phyloP scores from a whole-genome alignment of 768 basidiomycete genomes.

The Amanita polypyramis region DNA sequence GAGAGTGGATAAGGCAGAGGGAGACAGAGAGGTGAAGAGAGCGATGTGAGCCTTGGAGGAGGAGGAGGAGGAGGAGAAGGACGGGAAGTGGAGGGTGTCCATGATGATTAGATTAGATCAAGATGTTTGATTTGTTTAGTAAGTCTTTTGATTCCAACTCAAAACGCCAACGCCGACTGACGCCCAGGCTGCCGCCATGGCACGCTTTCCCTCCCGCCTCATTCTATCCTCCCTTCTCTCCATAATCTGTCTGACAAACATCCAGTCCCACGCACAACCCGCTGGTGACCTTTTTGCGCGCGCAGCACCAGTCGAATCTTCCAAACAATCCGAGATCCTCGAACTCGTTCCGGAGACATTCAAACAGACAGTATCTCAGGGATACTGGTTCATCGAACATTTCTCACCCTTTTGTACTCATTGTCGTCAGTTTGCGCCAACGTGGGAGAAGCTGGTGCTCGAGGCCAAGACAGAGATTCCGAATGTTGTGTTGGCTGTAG shows the following conservation, averaged over 20 bases:
- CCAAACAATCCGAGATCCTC: not conserved
- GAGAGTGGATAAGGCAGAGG: not conserved
- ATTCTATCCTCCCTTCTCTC: not conserved
- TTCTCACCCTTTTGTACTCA: slow-evolving; percentile 83
- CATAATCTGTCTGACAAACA: not conserved
- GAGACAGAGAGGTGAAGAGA: slow-evolving; percentile 4
- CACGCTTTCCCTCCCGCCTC: not conserved
- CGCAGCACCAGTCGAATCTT: not conserved
- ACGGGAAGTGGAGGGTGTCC: not conserved
- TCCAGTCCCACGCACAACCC: not conserved
- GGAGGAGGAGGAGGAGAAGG: not conserved
- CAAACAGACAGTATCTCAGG: slow-evolving; percentile 34
- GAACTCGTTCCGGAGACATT: slow-evolving; percentile 56
- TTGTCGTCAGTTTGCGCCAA: slow-evolving; percentile 71
- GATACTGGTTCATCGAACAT: slow-evolving; percentile 80
- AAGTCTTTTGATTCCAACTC: no score
- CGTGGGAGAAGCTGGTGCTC: slow-evolving; percentile 62
- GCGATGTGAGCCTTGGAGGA: slow-evolving; percentile 3
- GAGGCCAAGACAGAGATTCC: slow-evolving; percentile 38
- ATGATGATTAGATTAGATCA: slow-evolving; percentile 2
- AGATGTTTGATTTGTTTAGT: no score
- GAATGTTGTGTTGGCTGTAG: slow-evolving; percentile 63
- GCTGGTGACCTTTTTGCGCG: not conserved
- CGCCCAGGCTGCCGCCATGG: not conserved
- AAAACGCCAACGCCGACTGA: no score